phyloP scores from a whole-genome alignment of 2,329 filamentous ascomycete genomes.

The Clathrospora elynae region DNA sequence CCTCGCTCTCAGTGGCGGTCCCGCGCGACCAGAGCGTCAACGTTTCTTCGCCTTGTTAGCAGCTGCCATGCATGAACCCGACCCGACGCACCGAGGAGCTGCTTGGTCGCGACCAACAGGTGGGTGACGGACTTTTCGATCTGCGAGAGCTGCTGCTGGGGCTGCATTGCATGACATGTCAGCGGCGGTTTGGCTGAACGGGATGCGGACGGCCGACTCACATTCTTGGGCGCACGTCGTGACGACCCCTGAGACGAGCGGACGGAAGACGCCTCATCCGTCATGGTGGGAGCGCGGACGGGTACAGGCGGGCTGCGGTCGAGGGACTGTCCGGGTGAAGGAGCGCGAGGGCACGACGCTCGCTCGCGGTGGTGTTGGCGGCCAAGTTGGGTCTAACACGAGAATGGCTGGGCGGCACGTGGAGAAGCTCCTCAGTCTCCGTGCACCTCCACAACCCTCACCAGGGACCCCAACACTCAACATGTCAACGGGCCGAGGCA shows the following conservation, averaged over 20 bases:
- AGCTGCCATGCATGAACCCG: no score
- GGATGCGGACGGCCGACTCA: conserved; percentile 29
- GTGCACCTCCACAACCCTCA: no score
- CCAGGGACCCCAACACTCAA: no score
- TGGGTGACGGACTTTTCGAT: conserved; percentile 97
- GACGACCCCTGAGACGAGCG: conserved; percentile 55
- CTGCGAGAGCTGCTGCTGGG: conserved; percentile 81
- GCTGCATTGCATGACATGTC: conserved; percentile 52
- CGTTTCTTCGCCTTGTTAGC: conserved; percentile 64
- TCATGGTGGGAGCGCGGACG: conserved; percentile 23
- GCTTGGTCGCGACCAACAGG: conserved; percentile 94
- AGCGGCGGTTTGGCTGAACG: conserved; percentile 18
- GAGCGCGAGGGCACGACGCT: conserved; percentile 23
- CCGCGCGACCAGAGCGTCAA: conserved; percentile 96
- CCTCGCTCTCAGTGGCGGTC: conserved; percentile 88
- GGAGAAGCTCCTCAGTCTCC: conserved; percentile 14
- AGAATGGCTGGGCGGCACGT: conserved; percentile 22
- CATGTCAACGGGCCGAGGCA: no score
- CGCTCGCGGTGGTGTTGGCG: conserved; percentile 18
- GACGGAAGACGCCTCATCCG: conserved; percentile 33
- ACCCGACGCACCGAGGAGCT: conserved; percentile 70
- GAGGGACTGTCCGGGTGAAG: conserved; percentile 17
- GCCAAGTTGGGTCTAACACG: conserved; percentile 19
- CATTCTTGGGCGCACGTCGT: conserved; percentile 44
- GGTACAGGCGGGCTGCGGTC: conserved; percentile 24